Evolutionary conservation across 2,329 filamentous ascomycete genomes (phyloP).

Genomic region (Botryotinia calthae): DNA sequence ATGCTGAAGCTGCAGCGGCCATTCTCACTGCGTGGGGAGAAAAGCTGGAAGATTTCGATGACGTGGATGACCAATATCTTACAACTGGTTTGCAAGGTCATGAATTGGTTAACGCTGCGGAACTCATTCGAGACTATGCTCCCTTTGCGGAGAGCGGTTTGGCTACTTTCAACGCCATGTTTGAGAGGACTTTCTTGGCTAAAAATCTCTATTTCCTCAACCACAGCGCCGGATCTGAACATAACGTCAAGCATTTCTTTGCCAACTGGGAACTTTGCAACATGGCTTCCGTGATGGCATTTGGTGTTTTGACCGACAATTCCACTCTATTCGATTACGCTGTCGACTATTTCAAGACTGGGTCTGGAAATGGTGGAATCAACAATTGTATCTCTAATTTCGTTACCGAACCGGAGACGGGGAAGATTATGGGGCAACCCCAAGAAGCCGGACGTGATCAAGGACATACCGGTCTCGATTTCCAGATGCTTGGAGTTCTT

Average conservation of each 20-base stretch:
- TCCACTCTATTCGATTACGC: background rate
- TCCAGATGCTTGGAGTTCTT: background rate
- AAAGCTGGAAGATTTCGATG: background rate
- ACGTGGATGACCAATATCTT: background rate
- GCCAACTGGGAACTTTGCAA: background rate
- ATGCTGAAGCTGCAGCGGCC: background rate
- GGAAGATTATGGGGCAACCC: background rate
- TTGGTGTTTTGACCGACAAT: background rate
- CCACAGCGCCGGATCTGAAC: background rate
- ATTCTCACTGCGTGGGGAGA: conserved; percentile 7
- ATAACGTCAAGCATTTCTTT: background rate
- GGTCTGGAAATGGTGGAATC: background rate
- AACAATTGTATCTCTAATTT: background rate
- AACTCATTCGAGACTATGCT: conserved; percentile 1
- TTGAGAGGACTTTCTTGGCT: background rate
- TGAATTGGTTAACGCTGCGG: background rate
- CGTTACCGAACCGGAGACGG: background rate
- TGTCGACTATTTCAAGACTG: background rate
- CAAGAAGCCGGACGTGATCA: background rate
- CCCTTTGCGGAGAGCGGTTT: background rate
- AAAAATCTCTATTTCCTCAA: background rate
- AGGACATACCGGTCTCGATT: background rate
- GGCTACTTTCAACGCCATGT: background rate
- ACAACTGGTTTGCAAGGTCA: background rate
- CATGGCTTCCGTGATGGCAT: background rate